Percentiles rank a stretch among this genome's conserved stretches.
phyloP scores from a whole-genome alignment of 148 eudicot species.

The Cornus kousa region DNA sequence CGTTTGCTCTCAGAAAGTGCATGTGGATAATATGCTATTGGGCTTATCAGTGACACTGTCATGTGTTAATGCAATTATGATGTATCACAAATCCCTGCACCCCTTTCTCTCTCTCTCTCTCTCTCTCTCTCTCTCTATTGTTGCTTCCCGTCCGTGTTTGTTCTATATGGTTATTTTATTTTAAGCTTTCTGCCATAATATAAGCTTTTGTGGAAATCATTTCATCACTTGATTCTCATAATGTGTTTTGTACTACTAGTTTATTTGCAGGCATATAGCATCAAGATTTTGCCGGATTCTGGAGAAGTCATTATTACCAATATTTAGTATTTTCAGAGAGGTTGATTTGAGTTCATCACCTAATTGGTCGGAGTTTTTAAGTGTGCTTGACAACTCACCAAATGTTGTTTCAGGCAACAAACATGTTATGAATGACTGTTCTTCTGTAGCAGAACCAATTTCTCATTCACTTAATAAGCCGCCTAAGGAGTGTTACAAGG shows the following conservation, averaged over 20 bases:
- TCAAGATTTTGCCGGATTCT: constrained; percentile 53
- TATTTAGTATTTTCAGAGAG: constrained; percentile 36
- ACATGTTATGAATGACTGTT: constrained; percentile 14
- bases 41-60: not conserved
- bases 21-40: not conserved
- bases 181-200: not conserved
- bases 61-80: not conserved
- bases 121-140: too few species aligned
- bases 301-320: constrained; percentile 39
- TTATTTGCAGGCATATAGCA: constrained; percentile 75
- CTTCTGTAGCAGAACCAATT: constrained; percentile 15
- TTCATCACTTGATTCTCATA: constrained; percentile 21
- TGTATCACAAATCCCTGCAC: not conserved
- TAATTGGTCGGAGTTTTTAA: constrained; percentile 56
- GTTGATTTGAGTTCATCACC: constrained; percentile 41
- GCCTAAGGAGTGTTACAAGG: constrained; percentile 18
- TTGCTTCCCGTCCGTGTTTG: not conserved
- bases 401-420: constrained; percentile 22
- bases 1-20: not conserved
- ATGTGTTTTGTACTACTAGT: constrained; percentile 59
- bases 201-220: constrained; percentile 2
- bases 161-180: not conserved
- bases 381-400: constrained; percentile 35
- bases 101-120: not conserved
- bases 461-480: constrained; percentile 11